Base-by-base conservation (phyloP, 495 filamentous ascomycete genomes). In the Mytilinidion resinicola region DNA sequence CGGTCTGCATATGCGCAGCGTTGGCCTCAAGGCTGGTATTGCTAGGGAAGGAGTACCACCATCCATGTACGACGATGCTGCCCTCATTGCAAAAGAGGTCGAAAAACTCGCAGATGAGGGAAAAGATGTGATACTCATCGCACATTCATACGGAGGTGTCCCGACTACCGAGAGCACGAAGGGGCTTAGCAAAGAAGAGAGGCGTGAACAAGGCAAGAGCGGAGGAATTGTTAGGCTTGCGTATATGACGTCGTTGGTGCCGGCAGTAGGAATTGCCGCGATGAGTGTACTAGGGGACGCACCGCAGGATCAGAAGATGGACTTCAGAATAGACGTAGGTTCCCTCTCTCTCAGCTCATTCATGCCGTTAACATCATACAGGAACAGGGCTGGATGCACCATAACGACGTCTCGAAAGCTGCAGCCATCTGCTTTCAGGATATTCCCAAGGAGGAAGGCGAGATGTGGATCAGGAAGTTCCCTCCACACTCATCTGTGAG, bases 51-150 rank as follows among this genome's bases (percentile, higher is more conserved):
- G 25, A 30, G 21, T 47, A 21, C 41, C 51, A 34, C 51, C 54
- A 4, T 57, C 57, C n/a, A 58, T 65, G 59, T 25, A 36, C 14
- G 63, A 62, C 47, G 63, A 65, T 41, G 59, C 63, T 1, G 43
- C 55, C 2, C 39, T 17, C 42, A 59, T 65, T 34, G 48, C 49
- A 38, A 11, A 38, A 0, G 50, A 51, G 46, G 36, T 56, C 11
- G 12, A 35, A 12, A 59, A 65, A 21, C 39, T 52, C 2, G 58
- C 59, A 14, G 57, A 64, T n/a, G 38, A 53, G 20, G 62, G 57
- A 4, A 61, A 64, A 41, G 57, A 64, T 19, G 39, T 64, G 14
- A 41, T 64, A 11, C 53, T 64, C 9, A 34, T 64, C 15, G 36
- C 48, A 19, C 62, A 64, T 39, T 64, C 62, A 4, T 61, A 64